Evolutionary conservation across 768 basidiomycete genomes (phyloP), one percentile per base, ranked within the genome.

Genomic region (Trametes cubensis): DNA sequence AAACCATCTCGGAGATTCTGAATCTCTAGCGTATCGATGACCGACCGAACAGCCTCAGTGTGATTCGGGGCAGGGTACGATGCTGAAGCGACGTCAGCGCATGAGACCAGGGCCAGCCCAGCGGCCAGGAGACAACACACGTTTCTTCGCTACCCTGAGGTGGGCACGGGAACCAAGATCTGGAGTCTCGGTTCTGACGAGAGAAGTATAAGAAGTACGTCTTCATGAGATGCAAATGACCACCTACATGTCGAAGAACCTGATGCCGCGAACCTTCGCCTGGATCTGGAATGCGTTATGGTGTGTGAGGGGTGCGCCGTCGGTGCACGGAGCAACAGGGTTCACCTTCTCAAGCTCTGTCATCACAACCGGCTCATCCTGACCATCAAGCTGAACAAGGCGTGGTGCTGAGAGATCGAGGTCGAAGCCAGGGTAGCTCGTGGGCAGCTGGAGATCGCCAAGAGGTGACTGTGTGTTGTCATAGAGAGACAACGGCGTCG

Each of bases 311-410:
- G 14, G 45, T 47, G 38, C 25, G 56, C 41, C 63, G 55, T 60
- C 52, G 57, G 62, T 8, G 50, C 23, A 64, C 58, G 58, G 58
- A 59, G 58, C 8, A 51, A 38, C 49, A 45, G 10, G 23, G 30
- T 53, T 60, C 39, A 89, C 90, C 87, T 96, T 97, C 67, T 95
- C 88, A n/a, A 90, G 76, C 75, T 97, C 95, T 15, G 93, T 85
- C 78, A 94, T 89, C 88, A 85, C 89, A 54, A 88, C 82, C 4
- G 92, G 88, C 13, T 78, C 77, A 15, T 50, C 55, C 69, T 85
- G 77, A 39, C 83, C 89, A 56, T 88, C 83, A 70, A 92, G 78
- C 72, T 93, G 85, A 54, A 96, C 86, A 55, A 95, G 82, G 53
- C 94, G 83, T 55, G 79, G 79, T 47, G 83, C 89, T 60, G 82